These are phyloP conservation scores for Cystobasidium pallidum DNA, from an alignment of 1,284 basidiomycete genomes.

Conservation along the genomic window DNA sequence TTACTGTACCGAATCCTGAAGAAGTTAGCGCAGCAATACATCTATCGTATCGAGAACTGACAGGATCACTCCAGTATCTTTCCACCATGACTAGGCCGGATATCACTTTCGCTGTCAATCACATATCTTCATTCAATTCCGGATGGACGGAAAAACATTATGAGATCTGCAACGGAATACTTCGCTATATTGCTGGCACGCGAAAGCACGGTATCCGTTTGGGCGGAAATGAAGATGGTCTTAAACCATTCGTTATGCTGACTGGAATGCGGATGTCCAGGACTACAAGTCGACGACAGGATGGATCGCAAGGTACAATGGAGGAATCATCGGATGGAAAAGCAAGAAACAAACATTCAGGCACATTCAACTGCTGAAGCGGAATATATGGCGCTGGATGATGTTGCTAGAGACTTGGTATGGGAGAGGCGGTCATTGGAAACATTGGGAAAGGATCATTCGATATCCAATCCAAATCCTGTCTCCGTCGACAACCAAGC, in stretches of 20 bases:
- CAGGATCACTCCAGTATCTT: constrained; percentile 60
- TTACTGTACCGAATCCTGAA: constrained; percentile 10
- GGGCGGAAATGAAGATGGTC: constrained; percentile 35
- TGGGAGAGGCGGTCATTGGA: constrained; percentile 56
- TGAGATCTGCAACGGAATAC: constrained; percentile 57
- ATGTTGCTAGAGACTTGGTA: constrained; percentile 59
- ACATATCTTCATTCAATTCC: constrained; percentile 55
- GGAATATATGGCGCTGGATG: constrained; percentile 61
- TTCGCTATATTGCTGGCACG: constrained; percentile 64
- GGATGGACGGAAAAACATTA: constrained; percentile 57
- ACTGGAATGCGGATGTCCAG: constrained; percentile 56
- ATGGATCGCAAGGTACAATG: constrained; percentile 55
- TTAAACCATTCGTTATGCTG: constrained; percentile 59
- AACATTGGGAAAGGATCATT: neutral
- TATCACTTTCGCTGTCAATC: constrained; percentile 58
- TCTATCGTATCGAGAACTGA: constrained; percentile 52
- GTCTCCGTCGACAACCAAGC: constrained; percentile 28
- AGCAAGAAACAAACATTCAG: constrained; percentile 58
- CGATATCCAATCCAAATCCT: constrained; percentile 1
- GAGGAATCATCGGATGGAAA: constrained; percentile 57
- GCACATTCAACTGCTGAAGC: constrained; percentile 58
- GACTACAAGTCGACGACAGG: constrained; percentile 58
- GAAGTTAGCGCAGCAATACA: constrained; percentile 15
- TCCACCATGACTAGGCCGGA: constrained; percentile 58
- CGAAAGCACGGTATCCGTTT: constrained; percentile 52